Evolutionary conservation across 371 early-diverging fungal species (phyloP).

Genomic region (Syncephalastrum sp.): DNA sequence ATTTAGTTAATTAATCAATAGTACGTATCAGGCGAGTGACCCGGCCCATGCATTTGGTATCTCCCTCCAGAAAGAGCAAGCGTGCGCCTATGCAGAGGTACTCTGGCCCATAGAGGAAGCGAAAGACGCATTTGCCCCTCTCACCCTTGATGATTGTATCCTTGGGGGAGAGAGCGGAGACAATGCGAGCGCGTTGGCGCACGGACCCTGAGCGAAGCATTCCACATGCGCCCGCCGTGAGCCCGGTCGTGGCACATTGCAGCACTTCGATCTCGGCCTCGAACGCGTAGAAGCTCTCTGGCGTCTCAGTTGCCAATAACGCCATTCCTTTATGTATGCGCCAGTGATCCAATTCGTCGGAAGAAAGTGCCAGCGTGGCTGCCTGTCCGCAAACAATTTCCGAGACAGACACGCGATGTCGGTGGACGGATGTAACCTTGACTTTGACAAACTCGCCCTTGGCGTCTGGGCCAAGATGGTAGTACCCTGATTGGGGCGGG

Average conservation of each 20-base stretch:
- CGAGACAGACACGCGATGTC: conserved; percentile 78
- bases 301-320: conserved; percentile 52
- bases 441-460: conserved; percentile 52
- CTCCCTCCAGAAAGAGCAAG: conserved; percentile 76
- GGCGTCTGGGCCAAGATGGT: conserved; percentile 55
- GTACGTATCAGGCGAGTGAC: conserved; percentile 39
- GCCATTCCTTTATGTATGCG: conserved; percentile 87
- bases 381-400: conserved; percentile 80
- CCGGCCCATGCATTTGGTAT: conserved; percentile 90
- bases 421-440: conserved; percentile 79
- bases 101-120: conserved; percentile 80
- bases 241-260: conserved; percentile 65
- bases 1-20: no score
- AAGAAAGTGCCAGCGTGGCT: conserved; percentile 78
- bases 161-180: conserved; percentile 15
- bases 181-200: conserved; percentile 75
- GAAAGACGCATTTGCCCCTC: conserved; percentile 56
- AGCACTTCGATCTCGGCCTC: conserved; percentile 88
- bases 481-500: conserved; percentile 16
- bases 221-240: conserved; percentile 74
- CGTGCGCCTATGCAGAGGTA: conserved; percentile 74
- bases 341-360: conserved; percentile 34
- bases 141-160: conserved; percentile 2
- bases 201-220: conserved; percentile 91
- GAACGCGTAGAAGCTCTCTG: conserved; percentile 68